Evolutionary conservation across 441 rosid species (phyloP).

Genomic region (Aquilaria agallochum): DNA sequence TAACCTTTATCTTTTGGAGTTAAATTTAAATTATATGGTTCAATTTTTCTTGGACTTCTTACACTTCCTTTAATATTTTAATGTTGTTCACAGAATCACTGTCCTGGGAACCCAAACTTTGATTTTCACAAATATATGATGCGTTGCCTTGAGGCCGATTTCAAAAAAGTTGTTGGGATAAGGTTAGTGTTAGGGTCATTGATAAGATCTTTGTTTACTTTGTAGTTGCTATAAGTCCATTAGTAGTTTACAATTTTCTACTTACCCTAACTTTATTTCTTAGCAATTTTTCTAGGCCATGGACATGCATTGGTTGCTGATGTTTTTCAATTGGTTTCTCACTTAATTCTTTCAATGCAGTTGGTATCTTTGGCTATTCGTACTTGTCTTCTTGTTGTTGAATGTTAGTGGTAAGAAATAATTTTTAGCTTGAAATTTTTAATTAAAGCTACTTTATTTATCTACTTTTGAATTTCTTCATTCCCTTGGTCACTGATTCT

Average conservation of each 20-base stretch:
- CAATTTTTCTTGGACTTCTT: background rate
- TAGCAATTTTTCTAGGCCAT: too few relatives aligned
- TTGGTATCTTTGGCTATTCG: conserved; percentile 88
- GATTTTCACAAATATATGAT: conserved; percentile 74
- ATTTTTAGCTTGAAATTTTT: too few relatives aligned
- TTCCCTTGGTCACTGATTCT: too few relatives aligned
- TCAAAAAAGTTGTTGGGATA: conserved; percentile 81
- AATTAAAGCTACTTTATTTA: too few relatives aligned
- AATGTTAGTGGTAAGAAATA: conserved; percentile 46
- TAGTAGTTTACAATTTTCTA: background rate
- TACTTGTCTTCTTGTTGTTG: conserved; percentile 68
- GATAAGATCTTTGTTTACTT: background rate
- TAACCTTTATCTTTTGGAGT: too few relatives aligned
- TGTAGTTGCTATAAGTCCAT: conserved; percentile 1
- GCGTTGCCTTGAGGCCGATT: conserved; percentile 87
- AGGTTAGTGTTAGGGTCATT: conserved; percentile 27
- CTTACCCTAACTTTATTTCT: too few relatives aligned
- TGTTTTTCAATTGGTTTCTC: too few relatives aligned
- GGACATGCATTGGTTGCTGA: too few relatives aligned
- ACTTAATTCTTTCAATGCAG: conserved; percentile 28
- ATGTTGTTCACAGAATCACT: conserved; percentile 45
- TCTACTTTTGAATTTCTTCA: too few relatives aligned
- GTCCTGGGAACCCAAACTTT: conserved; percentile 63
- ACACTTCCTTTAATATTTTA: background rate
- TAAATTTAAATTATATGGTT: conserved; percentile 1